These are phyloP conservation scores for Globisporangium middletonii DNA, from an alignment of 352 stramenopile species.

Conservation along the genomic window DNA sequence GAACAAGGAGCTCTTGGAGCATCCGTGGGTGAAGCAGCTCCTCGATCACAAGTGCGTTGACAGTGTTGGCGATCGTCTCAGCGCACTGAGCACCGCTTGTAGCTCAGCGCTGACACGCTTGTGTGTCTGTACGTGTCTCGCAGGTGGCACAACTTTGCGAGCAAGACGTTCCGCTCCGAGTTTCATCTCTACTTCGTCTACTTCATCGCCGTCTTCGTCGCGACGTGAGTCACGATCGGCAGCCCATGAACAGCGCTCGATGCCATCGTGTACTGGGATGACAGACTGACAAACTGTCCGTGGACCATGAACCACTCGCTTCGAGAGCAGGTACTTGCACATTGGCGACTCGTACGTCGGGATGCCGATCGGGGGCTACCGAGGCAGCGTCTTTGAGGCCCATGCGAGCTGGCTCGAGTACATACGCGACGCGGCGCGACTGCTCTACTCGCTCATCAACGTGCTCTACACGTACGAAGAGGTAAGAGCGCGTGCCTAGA, in stretches of 20 bases:
- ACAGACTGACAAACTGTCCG: too few relatives aligned
- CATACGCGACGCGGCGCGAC: constrained; percentile 38
- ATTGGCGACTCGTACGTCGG: constrained; percentile 62
- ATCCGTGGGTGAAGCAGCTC: constrained; percentile 70
- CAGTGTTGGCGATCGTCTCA: background rate
- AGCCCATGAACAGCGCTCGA: too few relatives aligned
- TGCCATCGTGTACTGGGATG: too few relatives aligned
- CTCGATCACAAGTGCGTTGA: constrained; percentile 66
- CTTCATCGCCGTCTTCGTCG: constrained; percentile 66
- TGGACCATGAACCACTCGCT: too few relatives aligned
- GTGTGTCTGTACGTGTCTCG: background rate
- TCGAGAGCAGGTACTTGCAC: constrained; percentile 48
- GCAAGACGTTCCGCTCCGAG: constrained; percentile 58
- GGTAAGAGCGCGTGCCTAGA: constrained; percentile 19
- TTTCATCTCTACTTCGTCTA: constrained; percentile 79
- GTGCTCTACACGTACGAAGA: constrained; percentile 61
- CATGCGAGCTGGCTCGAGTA: constrained; percentile 42
- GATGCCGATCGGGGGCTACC: constrained; percentile 70
- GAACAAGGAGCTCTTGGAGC: constrained; percentile 69
- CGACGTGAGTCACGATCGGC: constrained; percentile 33
- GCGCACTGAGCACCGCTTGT: background rate
- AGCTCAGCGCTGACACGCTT: background rate
- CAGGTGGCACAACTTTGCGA: constrained; percentile 75
- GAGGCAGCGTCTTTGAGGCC: constrained; percentile 41
- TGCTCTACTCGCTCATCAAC: constrained; percentile 66